Percentiles rank a stretch among this genome's conserved stretches.
Evolutionary conservation across 768 basidiomycete species (phyloP).

Genomic region (Neoboletus magnificus): DNA sequence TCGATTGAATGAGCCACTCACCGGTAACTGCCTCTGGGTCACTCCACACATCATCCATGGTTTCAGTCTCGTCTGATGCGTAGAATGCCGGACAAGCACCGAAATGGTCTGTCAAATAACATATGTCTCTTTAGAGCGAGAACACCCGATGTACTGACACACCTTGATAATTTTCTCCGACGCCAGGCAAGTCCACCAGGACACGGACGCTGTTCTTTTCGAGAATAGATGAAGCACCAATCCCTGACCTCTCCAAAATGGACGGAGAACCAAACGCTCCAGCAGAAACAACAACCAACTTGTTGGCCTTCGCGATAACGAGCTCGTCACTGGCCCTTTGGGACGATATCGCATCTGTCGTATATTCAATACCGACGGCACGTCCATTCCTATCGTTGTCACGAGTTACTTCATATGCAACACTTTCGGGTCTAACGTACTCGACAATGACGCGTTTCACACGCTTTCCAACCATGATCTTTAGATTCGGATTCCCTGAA

Average conservation of each 20-base stretch:
- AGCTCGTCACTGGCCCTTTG: conserved; percentile 9
- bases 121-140: neutral
- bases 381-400: conserved; percentile 26
- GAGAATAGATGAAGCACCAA: conserved; percentile 54
- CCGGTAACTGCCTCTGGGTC: conserved; percentile 37
- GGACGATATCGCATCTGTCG: conserved; percentile 23
- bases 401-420: neutral
- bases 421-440: neutral
- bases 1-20: conserved; percentile 22
- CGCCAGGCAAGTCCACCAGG: conserved; percentile 67
- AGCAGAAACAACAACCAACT: conserved; percentile 47
- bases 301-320: conserved; percentile 25
- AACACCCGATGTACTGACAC: neutral
- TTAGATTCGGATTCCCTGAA: conserved; percentile 28
- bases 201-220: conserved; percentile 43
- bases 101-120: conserved; percentile 27
- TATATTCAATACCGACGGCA: conserved; percentile 39
- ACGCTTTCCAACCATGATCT: conserved; percentile 26
- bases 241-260: conserved; percentile 63
- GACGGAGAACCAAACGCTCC: conserved; percentile 57
- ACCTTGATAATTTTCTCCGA: conserved; percentile 70
- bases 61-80: conserved; percentile 43
- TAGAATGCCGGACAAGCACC: conserved; percentile 31
- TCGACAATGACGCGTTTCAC: conserved; percentile 10
- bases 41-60: conserved; percentile 46